Percentiles rank a stretch among this genome's conserved stretches.
Conservation (phyloP, 306 rosid genomes). For the Quercus bicolor region DNA sequence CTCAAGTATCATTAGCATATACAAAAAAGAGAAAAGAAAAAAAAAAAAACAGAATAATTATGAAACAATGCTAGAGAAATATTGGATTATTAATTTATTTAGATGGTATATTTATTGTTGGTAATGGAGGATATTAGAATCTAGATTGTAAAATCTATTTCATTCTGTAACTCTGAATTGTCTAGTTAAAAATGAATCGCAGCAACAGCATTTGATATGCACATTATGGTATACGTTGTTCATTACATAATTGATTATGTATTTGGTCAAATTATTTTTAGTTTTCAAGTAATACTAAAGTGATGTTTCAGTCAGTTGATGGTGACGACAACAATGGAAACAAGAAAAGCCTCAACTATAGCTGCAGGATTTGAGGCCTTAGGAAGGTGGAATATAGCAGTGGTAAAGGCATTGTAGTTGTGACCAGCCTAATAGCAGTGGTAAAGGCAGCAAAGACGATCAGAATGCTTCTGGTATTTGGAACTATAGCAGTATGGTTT, state of each 20-base stretch:
- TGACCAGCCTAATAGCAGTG: not conserved
- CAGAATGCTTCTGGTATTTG: not conserved
- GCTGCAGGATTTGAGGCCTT: not conserved
- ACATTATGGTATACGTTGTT: not conserved
- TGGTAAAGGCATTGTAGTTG: not conserved
- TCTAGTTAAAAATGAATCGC: not conserved
- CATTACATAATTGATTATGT: not conserved
- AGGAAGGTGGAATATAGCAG: not conserved
- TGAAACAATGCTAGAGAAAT: not conserved
- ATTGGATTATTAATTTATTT: not conserved
- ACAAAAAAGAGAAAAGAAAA: not conserved
- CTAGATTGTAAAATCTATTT: too few species aligned
- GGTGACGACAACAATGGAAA: not conserved
- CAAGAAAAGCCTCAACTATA: not conserved
- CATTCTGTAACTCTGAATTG: not conserved
- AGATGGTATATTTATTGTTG: not conserved
- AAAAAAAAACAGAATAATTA: conserved; percentile 9
- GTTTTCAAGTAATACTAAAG: not conserved
- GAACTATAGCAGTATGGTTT: not conserved
- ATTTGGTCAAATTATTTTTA: not conserved
- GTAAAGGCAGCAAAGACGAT: not conserved
- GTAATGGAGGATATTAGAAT: too few species aligned
- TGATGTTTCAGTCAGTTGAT: not conserved
- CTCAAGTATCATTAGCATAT: conserved; percentile 50
- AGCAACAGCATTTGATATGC: not conserved